Evolutionary conservation across 495 filamentous ascomycete genomes (phyloP), one percentile per base, ranked within the genome.

Genomic region (Hypoxylon subgilvum): DNA sequence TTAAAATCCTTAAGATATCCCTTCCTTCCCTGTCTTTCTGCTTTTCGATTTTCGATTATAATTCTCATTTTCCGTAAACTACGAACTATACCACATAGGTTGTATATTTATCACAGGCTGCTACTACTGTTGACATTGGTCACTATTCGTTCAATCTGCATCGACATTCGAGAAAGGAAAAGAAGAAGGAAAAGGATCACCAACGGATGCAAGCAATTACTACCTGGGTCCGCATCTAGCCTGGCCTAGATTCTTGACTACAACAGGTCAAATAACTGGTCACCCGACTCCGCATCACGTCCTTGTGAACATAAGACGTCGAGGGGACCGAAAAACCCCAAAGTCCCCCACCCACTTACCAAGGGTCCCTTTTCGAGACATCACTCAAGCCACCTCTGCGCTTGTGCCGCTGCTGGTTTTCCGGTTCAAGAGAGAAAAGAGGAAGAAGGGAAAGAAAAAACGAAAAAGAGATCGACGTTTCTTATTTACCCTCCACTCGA

Each of bases 251-350:
- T 39, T 47, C 53, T 21, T 17, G 47, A 36, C 36, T 38, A 53
- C n/a, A n/a, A n/a, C n/a, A 53, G 43, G 25, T 43, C 28, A 63
- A 40, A 34, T 45, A 59, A 55, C 45, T 49, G 54, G 59, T 53
- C 61, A 63, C 19, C 53, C 61, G 50, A 64, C 61, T 64, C 61
- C 54, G 61, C 61, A 64, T 64, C 50, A 31, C 50, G 10, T 43
- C 40, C n/a, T 44, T 49, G 38, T 32, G 22, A 57, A 35, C 47
- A 57, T 55, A 52, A 63, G 52, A 50, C 43, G 17, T 54, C 44
- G 34, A 56, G 41, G 48, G 32, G 25, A 52, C 18, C 16, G 35
- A 19, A 47, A 30, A 38, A 43, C 43, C 49, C 53, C 52, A 18
- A 55, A 32, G 22, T 12, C 31, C 18, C 12, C 23, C 43, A 25